phyloP scores from a whole-genome alignment of 164 flowering plant species.

The Stephania yunnanensis region DNA sequence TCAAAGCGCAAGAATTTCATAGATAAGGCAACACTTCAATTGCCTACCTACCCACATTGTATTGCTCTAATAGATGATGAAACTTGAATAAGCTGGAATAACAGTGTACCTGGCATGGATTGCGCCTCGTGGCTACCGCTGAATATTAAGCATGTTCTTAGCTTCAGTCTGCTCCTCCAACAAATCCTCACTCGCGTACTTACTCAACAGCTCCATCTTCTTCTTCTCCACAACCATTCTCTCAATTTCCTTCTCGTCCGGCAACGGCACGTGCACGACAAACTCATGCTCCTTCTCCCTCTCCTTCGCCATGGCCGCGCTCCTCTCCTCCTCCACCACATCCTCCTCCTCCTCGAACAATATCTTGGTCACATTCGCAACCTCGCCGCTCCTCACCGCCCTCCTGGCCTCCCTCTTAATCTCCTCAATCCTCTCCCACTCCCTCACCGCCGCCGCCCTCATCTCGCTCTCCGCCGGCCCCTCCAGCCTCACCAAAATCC shows the following conservation, averaged over 20 bases:
- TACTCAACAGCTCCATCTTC: conserved; percentile 77
- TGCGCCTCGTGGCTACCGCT: conserved; percentile 24
- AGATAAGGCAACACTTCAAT: no score
- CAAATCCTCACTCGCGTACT: conserved; percentile 61
- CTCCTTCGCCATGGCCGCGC: conserved; percentile 33
- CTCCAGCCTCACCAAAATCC: conserved; percentile 65
- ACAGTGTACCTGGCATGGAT: background rate
- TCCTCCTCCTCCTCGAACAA: conserved; percentile 83
- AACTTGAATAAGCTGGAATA: background rate
- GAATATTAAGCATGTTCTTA: conserved; percentile 80
- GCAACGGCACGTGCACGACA: conserved; percentile 84
- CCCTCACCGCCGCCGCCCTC: conserved; percentile 56
- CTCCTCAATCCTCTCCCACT: conserved; percentile 69
- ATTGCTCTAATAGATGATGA: no score
- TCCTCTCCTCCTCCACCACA: conserved; percentile 78
- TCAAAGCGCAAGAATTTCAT: no score
- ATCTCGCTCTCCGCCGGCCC: conserved; percentile 63
- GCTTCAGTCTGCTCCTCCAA: conserved; percentile 81
- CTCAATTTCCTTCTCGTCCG: conserved; percentile 93
- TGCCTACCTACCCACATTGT: no score
- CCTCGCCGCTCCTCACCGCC: conserved; percentile 80
- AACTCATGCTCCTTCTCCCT: conserved; percentile 54
- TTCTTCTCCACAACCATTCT: conserved; percentile 92
- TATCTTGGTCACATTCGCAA: conserved; percentile 42
- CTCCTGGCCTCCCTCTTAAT: conserved; percentile 71